Evolutionary conservation across 495 filamentous ascomycete genomes (phyloP).

Genomic region (Penicillium paxilli): DNA sequence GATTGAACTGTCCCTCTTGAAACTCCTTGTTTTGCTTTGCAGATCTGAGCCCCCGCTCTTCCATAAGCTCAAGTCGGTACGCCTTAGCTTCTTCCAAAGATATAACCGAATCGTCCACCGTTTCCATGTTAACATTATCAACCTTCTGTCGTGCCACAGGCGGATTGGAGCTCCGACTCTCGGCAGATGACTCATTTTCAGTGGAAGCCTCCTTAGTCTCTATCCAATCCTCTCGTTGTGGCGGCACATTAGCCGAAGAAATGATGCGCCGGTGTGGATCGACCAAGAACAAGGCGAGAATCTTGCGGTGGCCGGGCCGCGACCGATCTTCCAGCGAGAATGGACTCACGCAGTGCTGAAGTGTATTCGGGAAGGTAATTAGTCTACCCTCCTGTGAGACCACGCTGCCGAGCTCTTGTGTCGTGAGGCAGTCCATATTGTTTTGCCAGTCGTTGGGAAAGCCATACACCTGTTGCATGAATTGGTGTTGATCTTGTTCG

Average conservation of each 20-base stretch:
- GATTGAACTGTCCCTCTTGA: slow-evolving; percentile 14
- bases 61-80: slow-evolving; percentile 50
- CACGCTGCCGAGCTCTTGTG: slow-evolving; percentile 39
- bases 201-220: slow-evolving; percentile 5
- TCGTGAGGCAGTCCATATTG: slow-evolving; percentile 5
- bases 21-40: slow-evolving; percentile 16
- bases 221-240: slow-evolving; percentile 48
- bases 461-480: slow-evolving; percentile 33
- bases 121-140: slow-evolving; percentile 22
- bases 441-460: slow-evolving; percentile 7
- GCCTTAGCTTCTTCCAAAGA: slow-evolving; percentile 44
- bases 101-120: slow-evolving; percentile 30
- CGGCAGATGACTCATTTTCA: not conserved
- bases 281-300: slow-evolving; percentile 59
- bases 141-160: slow-evolving; percentile 15
- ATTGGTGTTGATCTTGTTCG: slow-evolving; percentile 31
- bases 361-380: slow-evolving; percentile 32
- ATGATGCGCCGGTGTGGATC: slow-evolving; percentile 54
- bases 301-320: slow-evolving; percentile 55
- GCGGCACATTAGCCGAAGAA: slow-evolving; percentile 58
- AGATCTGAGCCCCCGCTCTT: slow-evolving; percentile 33
- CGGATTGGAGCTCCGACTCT: not conserved
- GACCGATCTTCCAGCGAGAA: slow-evolving; percentile 52
- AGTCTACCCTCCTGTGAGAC: slow-evolving; percentile 30
- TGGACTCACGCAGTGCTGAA: slow-evolving; percentile 54